These are phyloP conservation scores for Alternaria sp. DNA, from an alignment of 2,329 filamentous ascomycete genomes.

Conservation along the genomic window DNA sequence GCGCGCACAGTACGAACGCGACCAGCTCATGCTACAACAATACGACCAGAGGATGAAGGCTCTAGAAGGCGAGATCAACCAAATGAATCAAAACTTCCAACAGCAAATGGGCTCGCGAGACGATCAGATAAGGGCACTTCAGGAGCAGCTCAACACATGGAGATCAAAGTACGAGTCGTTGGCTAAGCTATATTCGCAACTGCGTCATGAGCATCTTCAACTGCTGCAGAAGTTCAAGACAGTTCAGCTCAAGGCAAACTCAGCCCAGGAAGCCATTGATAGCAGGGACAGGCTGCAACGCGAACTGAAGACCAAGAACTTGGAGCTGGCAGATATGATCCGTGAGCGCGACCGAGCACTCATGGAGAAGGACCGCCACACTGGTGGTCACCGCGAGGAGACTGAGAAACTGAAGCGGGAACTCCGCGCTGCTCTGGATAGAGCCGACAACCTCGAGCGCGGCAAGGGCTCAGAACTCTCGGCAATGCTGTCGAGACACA, in stretches of 20 bases:
- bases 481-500: constrained; percentile 93
- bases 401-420: constrained; percentile 94
- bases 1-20: constrained; percentile 93
- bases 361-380: constrained; percentile 89
- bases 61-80: constrained; percentile 83
- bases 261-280: constrained; percentile 96
- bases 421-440: constrained; percentile 88
- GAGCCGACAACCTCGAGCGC: constrained; percentile 89
- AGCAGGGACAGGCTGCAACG: constrained; percentile 93
- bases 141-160: constrained; percentile 98
- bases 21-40: constrained; percentile 95
- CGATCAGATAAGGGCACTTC: constrained; percentile 89
- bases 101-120: constrained; percentile 91
- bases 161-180: constrained; percentile 95
- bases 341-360: constrained; percentile 91
- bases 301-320: constrained; percentile 98
- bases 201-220: constrained; percentile 94
- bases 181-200: constrained; percentile 95
- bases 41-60: constrained; percentile 94
- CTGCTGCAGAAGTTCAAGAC: constrained; percentile 95
- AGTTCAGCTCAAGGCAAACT: constrained; percentile 95
- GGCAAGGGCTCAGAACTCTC: constrained; percentile 96
- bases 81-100: constrained; percentile 82
- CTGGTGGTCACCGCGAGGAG: constrained; percentile 89
- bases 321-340: constrained; percentile 99